Evolutionary conservation across 2,329 filamentous ascomycete genomes (phyloP).

Genomic region (Trichoderma harzianum): DNA sequence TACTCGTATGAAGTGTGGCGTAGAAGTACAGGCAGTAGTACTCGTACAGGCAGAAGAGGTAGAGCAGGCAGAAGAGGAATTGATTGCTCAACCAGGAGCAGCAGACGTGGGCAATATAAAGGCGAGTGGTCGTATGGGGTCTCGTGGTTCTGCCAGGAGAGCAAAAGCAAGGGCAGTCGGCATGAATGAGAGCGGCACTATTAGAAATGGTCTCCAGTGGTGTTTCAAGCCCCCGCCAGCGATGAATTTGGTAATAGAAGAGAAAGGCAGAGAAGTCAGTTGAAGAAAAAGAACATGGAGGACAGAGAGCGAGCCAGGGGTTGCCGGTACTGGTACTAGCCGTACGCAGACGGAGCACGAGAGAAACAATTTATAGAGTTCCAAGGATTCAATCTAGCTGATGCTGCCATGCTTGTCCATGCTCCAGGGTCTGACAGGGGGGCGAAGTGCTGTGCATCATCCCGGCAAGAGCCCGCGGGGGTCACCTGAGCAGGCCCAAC

Average conservation of each 20-base stretch:
- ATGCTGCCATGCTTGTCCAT: background rate
- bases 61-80: background rate
- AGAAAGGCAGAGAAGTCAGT: background rate
- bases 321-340: background rate
- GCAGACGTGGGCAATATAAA: conserved; percentile 4
- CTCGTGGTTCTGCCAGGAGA: background rate
- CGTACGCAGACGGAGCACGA: background rate
- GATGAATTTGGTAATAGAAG: background rate
- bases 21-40: background rate
- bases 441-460: conserved; percentile 6
- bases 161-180: background rate
- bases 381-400: conserved; percentile 1
- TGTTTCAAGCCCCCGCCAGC: background rate
- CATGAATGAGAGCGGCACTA: background rate
- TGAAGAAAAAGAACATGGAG: background rate
- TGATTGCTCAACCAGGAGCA: conserved; percentile 4
- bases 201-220: background rate
- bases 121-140: background rate
- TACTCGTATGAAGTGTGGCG: background rate
- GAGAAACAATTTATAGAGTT: conserved; percentile 9
- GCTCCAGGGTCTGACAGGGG: conserved; percentile 12
- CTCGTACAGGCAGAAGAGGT: background rate
- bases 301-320: background rate
- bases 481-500: conserved; percentile 11
- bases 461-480: background rate